A percentile compares a stretch with the other conserved stretches of the same genome.
Conservation (phyloP, 768 basidiomycete species). For the Hydnum rufescens region DNA sequence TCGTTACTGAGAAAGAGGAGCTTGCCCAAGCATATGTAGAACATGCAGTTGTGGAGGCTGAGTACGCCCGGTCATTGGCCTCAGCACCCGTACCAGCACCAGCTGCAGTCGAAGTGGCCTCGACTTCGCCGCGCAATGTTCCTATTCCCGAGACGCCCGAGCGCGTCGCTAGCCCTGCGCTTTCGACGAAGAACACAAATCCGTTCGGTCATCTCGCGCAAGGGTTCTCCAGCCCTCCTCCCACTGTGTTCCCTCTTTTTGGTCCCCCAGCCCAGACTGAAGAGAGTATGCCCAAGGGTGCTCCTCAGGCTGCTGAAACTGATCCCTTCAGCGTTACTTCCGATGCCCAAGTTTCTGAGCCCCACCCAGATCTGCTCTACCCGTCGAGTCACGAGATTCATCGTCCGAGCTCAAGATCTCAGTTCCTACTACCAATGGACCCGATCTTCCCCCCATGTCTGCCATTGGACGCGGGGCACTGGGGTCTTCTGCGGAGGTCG, state of each 20-base stretch:
- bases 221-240: background rate
- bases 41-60: conserved; percentile 33
- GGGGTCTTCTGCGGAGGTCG: no score
- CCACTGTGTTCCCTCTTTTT: background rate
- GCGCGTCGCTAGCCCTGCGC: conserved; percentile 25
- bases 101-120: background rate
- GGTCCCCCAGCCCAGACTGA: background rate
- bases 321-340: no score
- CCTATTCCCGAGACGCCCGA: background rate
- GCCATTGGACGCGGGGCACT: no score
- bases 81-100: conserved; percentile 17
- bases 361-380: no score
- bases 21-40: conserved; percentile 26
- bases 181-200: conserved; percentile 58
- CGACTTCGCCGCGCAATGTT: background rate
- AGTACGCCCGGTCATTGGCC: conserved; percentile 21
- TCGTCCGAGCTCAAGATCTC: no score
- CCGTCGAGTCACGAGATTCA: no score
- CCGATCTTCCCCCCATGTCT: no score
- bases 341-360: no score
- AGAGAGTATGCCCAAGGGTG: no score
- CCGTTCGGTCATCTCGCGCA: conserved; percentile 55
- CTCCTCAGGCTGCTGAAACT: no score
- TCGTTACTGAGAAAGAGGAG: conserved; percentile 6
- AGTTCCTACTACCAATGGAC: no score